Percentiles rank a stretch among this genome's conserved stretches.
Evolutionary conservation across 805 yeast species (phyloP).

Genomic region (Blastobotrys muscicola): DNA sequence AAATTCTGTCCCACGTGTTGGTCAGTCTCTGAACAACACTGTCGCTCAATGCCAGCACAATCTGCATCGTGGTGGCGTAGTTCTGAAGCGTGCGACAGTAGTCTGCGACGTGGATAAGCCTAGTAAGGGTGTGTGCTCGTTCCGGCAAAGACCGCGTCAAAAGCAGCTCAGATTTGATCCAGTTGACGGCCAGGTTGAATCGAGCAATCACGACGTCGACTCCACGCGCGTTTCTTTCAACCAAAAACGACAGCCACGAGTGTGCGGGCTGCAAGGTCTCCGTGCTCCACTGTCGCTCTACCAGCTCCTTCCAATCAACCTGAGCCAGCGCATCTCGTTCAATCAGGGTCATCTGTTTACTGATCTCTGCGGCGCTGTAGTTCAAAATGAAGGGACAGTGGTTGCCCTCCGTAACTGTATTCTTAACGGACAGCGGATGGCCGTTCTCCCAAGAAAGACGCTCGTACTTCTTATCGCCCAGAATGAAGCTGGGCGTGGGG

Average conservation of each 20-base stretch:
- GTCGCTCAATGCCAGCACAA: conserved; percentile 70
- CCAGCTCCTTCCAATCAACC: conserved; percentile 84
- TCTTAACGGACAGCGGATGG: conserved; percentile 31
- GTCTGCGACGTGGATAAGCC: conserved; percentile 79
- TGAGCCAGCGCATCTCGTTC: conserved; percentile 78
- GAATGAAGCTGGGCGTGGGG: too few relatives aligned
- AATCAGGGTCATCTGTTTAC: conserved; percentile 76
- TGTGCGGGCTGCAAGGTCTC: conserved; percentile 50
- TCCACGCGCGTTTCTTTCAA: conserved; percentile 46
- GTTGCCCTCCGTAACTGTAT: conserved; percentile 34
- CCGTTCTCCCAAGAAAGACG: background rate
- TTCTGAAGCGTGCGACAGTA: conserved; percentile 56
- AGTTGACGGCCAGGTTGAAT: conserved; percentile 79
- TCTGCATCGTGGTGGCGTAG: conserved; percentile 80
- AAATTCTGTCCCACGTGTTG: conserved; percentile 65
- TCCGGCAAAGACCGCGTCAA: conserved; percentile 53
- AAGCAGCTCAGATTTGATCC: conserved; percentile 84
- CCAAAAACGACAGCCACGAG: conserved; percentile 75
- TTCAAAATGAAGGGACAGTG: conserved; percentile 81
- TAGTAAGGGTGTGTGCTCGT: conserved; percentile 62
- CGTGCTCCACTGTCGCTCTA: conserved; percentile 66
- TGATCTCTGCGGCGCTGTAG: conserved; percentile 55
- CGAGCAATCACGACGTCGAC: conserved; percentile 74
- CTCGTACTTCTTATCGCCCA: too few relatives aligned
- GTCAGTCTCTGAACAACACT: conserved; percentile 48